These are phyloP conservation scores for Dioszegia crocea DNA, from an alignment of 768 basidiomycete genomes.

Conservation along the genomic window DNA sequence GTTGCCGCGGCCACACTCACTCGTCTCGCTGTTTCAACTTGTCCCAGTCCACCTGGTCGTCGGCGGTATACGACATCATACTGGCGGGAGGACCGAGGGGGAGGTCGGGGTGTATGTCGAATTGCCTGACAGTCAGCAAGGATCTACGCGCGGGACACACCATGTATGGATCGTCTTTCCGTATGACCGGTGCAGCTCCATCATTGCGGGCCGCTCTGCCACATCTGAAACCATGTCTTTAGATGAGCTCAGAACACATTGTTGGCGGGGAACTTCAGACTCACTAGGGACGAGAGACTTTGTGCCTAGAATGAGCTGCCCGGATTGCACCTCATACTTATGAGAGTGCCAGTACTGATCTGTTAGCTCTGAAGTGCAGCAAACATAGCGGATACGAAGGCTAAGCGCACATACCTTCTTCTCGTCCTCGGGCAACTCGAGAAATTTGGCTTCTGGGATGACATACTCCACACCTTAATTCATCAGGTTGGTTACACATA, in stretches of 20 bases:
- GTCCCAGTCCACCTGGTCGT: conserved; percentile 49
- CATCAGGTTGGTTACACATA: conserved; percentile 2
- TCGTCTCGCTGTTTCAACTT: conserved; percentile 49
- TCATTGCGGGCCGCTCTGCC: conserved; percentile 51
- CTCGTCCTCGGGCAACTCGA: conserved; percentile 53
- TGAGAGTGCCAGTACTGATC: conserved; percentile 58
- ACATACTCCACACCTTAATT: conserved; percentile 56
- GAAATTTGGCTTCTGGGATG: conserved; percentile 54
- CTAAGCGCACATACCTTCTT: conserved; percentile 50
- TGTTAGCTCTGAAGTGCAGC: no score
- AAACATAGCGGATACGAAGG: no score
- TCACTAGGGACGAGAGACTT: conserved; percentile 41
- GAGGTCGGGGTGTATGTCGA: conserved; percentile 52
- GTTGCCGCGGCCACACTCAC: conserved; percentile 11
- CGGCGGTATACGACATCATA: conserved; percentile 54
- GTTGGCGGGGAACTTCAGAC: background rate
- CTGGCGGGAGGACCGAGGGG: conserved; percentile 55
- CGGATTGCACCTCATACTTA: conserved; percentile 48
- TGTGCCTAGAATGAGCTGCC: conserved; percentile 40
- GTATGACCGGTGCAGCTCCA: conserved; percentile 55
- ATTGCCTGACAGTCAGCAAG: conserved; percentile 26
- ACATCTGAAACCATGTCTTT: conserved; percentile 33
- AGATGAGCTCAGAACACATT: background rate
- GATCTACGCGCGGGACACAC: conserved; percentile 7
- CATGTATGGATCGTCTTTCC: conserved; percentile 53